Evolutionary conservation across 192 early-diverging fungal species (phyloP), one percentile per base, ranked within the genome.

Genomic region (Helicostylum pulchrum): DNA sequence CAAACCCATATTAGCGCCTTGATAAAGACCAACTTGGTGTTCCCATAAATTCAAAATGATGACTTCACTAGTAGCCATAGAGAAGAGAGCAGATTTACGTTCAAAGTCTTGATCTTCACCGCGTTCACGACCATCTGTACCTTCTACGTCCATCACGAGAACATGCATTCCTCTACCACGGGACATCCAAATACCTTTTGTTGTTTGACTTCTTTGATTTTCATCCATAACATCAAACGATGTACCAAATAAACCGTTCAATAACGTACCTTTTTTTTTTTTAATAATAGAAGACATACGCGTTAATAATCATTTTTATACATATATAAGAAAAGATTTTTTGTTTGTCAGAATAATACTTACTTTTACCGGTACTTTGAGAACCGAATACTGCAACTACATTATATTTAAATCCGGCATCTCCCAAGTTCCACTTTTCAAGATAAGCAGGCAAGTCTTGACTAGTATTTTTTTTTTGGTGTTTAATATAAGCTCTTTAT

Each of bases 41-140:
- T 99, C 97, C 93, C 95, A 99, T 80, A 99, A 85, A 76, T 99
- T 99, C 58, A 99, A 85, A 48, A 99, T 88, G 46, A 99, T 82
- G 42, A 98, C 96, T 74, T 98, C 94, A 7, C 89, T 80, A 11
- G 92, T 93, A 0, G 97, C 95, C 67, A 99, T 81, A 14, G 96
- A 96, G 73, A 99, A 99, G 44, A 99, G 77, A 21, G 97, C 96
- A 67, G 89, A 92, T 76, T 98, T 99, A 57, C 97, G 85, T 80
- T 99, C 97, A 80, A 99, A 99, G 68, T 99, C 94, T 80, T 97
- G 94, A 68, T 99, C 91, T 78, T 99, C 97, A 56, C 97, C 96
- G 45, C 96, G 90, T 72, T 98, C 97, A 44, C 96, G 88, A 39
- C 97, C 97, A 70, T 99, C 97, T 0, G 96, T 98, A 65, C 97